Evolutionary conservation across 805 yeast species (phyloP), one percentile per base, ranked within the genome.

Genomic region (Myxozyma kluyveri): DNA sequence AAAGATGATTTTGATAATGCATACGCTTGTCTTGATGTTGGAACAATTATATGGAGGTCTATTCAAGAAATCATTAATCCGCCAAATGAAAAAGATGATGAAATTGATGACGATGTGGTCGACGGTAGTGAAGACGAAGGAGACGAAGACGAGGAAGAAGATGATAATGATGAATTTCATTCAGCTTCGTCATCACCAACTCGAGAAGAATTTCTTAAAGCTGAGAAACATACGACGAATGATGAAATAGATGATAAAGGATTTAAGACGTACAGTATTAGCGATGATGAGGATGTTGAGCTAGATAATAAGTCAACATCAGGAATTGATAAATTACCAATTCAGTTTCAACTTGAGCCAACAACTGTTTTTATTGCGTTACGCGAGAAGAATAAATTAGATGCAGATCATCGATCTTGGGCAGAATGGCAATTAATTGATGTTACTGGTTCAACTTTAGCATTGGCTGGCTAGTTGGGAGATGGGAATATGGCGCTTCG

Each of bases 401-500:
- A 51, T 19, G 48, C 51, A 2, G 56, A 51, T 24, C 17, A 37
- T 24, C 51, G 52, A 14, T 36, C 56, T 23, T 51, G 54, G 47
- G 51, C 54, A 7, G 57, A 49, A 27, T 53, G 57, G 57, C 57
- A 53, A 39, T 21, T 53, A 22, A 54, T 53, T 19, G 57, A 53
- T 35, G 54, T 50, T 2, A 29, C 33, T 9, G 33, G 14, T 29
- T n/a, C n/a, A n/a, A n/a, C n/a, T n/a, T n/a, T n/a, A n/a, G n/a
- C n/a, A n/a, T n/a, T n/a, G n/a, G n/a, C n/a, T n/a, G n/a, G n/a
- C n/a, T n/a, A n/a, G n/a, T n/a, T n/a, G n/a, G n/a, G n/a, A n/a
- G n/a, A n/a, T n/a, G n/a, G n/a, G n/a, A n/a, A n/a, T n/a, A n/a
- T n/a, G n/a, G n/a, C n/a, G n/a, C n/a, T n/a, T n/a, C n/a, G n/a